These are phyloP conservation scores for Ascochyta pisi DNA, from an alignment of 2,329 filamentous ascomycete species.

Conservation along the genomic window DNA sequence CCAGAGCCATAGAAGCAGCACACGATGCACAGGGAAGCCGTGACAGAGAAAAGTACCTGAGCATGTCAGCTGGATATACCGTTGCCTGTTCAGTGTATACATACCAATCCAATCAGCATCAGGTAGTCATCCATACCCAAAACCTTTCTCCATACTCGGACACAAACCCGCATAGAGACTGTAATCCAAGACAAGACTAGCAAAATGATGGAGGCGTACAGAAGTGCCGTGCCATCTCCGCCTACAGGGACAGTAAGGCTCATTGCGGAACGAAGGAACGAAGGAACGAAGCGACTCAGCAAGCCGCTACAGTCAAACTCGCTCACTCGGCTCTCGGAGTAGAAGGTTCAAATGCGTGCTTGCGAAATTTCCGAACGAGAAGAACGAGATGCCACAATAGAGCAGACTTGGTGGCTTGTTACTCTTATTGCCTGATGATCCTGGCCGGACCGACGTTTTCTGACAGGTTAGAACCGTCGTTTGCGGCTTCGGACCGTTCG, in stretches of 20 bases:
- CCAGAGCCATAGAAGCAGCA: slow-evolving; percentile 29
- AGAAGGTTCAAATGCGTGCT: neutral
- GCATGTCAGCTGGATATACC: neutral
- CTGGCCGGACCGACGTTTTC: neutral
- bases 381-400: neutral
- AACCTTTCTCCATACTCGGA: slow-evolving; percentile 26
- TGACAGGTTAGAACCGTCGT: neutral
- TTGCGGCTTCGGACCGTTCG: neutral
- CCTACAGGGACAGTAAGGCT: slow-evolving; percentile 20
- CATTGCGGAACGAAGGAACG: slow-evolving; percentile 7
- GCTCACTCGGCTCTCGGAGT: neutral
- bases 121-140: slow-evolving; percentile 25
- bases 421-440: slow-evolving; percentile 1
- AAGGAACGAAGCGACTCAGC: neutral
- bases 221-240: slow-evolving; percentile 26
- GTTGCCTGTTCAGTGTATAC: neutral
- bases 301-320: neutral
- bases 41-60: slow-evolving; percentile 26
- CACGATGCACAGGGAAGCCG: slow-evolving; percentile 29
- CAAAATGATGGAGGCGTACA: slow-evolving; percentile 26
- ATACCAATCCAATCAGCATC: slow-evolving; percentile 27
- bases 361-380: neutral
- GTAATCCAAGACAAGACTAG: slow-evolving; percentile 28
- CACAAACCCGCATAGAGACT: slow-evolving; percentile 25
- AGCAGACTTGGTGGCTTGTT: neutral